Evolutionary conservation across 768 basidiomycete genomes (phyloP), one percentile per base, ranked within the genome.

Genomic region (Boletales sp.): DNA sequence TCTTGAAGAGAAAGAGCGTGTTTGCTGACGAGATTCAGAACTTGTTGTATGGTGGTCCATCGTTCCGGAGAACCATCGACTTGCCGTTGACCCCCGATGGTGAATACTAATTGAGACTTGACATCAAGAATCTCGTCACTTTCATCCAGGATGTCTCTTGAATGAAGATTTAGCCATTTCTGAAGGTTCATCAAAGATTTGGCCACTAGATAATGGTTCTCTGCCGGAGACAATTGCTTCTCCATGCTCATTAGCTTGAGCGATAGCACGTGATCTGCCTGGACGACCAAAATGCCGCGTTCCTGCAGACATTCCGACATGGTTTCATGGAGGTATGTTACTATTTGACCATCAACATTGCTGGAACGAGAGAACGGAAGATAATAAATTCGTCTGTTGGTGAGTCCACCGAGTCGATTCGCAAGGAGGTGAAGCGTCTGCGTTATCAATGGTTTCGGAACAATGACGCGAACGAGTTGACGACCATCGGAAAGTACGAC

Each of bases 211-310:
- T 45, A 24, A 8, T 13, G 14, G 17, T 24, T 10, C 8, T 29
- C 8, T 3, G 14, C 34, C 15, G 13, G 6, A n/a, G 37, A 19
- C 6, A 68, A 50, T n/a, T 61, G 57, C 30, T 50, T 57, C 38
- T 80, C 72, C 5, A 79, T 55, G 0, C 66, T 66, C 69, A 72
- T 69, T 30, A 81, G 61, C 51, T 71, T 68, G 50, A 75, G 73
- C 0, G 79, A 81, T 2, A 81, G 65, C 3, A 77, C 69, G 32
- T 81, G 78, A 30, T 81, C 79, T 0, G 79, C 80, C 34, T 81
- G 78, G 8, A 66, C 53, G 0, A 81, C 59, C 8, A 80, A 56
- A 5, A 81, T 51, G 0, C 78, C 80, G 13, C 67, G 60, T 34
- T 58, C 57, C 0, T 46, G 45, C 48, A 58, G 59, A 47, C 79